Percentiles rank a stretch among this genome's conserved stretches.
phyloP scores from a whole-genome alignment of 768 basidiomycete species.

The Baorangia bicolor region DNA sequence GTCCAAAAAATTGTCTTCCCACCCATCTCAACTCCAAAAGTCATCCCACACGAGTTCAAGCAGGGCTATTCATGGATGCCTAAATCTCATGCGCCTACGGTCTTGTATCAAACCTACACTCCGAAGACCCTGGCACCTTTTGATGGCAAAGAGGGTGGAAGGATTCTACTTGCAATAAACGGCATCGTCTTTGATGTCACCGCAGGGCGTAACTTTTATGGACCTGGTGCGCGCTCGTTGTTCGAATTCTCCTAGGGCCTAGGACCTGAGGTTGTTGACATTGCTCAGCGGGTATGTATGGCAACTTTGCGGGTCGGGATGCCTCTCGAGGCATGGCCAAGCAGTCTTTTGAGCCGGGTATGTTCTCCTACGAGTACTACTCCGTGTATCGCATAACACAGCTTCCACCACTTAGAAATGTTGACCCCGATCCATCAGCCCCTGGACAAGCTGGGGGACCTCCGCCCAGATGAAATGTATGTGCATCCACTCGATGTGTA shows the following conservation, averaged over 20 bases:
- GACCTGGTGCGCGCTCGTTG: constrained; percentile 65
- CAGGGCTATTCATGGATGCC: constrained; percentile 93
- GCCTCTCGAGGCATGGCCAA: constrained; percentile 97
- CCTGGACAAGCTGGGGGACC: constrained; percentile 78
- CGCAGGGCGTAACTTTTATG: constrained; percentile 87
- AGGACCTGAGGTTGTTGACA: background rate
- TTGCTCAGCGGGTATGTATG: constrained; percentile 85
- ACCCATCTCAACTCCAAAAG: constrained; percentile 46
- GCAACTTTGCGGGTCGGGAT: constrained; percentile 96
- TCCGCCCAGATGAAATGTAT: constrained; percentile 80
- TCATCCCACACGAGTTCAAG: constrained; percentile 69
- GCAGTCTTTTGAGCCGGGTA: constrained; percentile 92
- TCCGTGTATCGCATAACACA: background rate
- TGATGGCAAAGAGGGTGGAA: constrained; percentile 58
- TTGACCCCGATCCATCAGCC: constrained; percentile 85
- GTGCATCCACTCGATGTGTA: constrained; percentile 27
- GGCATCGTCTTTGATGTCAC: constrained; percentile 93
- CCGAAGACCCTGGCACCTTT: constrained; percentile 72
- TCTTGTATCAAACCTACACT: constrained; percentile 77
- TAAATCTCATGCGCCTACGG: constrained; percentile 71
- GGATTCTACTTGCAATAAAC: constrained; percentile 85
- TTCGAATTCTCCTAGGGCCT: background rate
- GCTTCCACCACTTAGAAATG: constrained; percentile 59
- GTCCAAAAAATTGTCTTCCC: constrained; percentile 76
- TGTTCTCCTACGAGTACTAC: constrained; percentile 23